Conservation (phyloP, 805 yeast genomes). For the Teunomyces tritomae region DNA sequence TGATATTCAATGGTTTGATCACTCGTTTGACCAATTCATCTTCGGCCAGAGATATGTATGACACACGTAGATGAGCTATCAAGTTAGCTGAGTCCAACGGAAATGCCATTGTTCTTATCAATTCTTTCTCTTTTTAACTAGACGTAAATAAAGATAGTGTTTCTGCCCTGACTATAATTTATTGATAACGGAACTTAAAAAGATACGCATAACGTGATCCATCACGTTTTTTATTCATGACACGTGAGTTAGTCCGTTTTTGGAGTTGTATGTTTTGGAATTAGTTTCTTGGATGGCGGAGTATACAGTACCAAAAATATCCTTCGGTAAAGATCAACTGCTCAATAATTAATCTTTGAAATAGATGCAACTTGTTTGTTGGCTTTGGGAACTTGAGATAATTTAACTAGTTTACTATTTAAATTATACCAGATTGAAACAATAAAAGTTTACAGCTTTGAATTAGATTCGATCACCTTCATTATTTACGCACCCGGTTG, state of each 20-base stretch:
- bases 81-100: constrained; percentile 31
- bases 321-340: background rate
- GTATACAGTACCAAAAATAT: constrained; percentile 1
- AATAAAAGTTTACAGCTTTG: background rate
- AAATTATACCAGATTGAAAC: background rate
- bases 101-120: constrained; percentile 30
- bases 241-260: constrained; percentile 4
- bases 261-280: background rate
- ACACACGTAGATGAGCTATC: constrained; percentile 27
- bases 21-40: constrained; percentile 21
- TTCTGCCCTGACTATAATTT: background rate
- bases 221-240: background rate
- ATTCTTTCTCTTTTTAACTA: background rate
- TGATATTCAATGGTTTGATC: constrained; percentile 14
- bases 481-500: background rate
- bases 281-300: constrained; percentile 1
- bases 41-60: constrained; percentile 23
- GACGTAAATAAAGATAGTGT: too few species aligned
- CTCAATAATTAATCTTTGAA: background rate
- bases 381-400: background rate
- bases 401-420: background rate
- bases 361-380: background rate
- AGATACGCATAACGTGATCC: background rate
- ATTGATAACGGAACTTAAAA: background rate
- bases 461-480: background rate